phyloP scores from a whole-genome alignment of 208 protist species.

The Acanthamoeba lenticulata region DNA sequence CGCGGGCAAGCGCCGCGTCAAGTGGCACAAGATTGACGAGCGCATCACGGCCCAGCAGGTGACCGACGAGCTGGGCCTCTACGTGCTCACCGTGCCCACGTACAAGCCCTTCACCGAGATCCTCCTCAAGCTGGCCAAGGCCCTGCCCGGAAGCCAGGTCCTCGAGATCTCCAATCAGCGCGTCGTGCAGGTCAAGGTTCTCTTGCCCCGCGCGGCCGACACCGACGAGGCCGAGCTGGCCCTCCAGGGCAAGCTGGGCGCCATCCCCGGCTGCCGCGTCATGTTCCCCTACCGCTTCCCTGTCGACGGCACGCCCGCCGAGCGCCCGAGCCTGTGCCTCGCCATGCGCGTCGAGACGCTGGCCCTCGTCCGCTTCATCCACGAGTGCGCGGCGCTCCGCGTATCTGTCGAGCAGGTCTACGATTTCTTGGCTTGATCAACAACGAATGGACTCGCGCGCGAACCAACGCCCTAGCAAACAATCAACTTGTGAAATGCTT shows the following conservation, averaged over 20 bases:
- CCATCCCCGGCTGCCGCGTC: neutral
- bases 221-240: slow-evolving; percentile 7
- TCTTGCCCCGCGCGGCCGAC: neutral
- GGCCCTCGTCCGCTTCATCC: neutral
- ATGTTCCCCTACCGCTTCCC: slow-evolving; percentile 44
- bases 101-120: slow-evolving; percentile 71
- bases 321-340: neutral
- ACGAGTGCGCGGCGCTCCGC: neutral
- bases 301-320: neutral
- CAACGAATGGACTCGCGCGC: no score
- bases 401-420: slow-evolving; percentile 24
- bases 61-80: slow-evolving; percentile 30
- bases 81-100: slow-evolving; percentile 60
- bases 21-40: neutral
- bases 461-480: no score
- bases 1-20: neutral
- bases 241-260: neutral
- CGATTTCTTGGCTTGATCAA: no score
- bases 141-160: neutral
- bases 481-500: no score
- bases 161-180: slow-evolving; percentile 69
- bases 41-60: neutral
- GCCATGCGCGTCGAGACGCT: neutral
- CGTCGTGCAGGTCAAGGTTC: slow-evolving; percentile 65
- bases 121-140: slow-evolving; percentile 45